Evolutionary conservation across 768 basidiomycete species (phyloP), one percentile per base, ranked within the genome.

Genomic region (Nidularia pulvinata): DNA sequence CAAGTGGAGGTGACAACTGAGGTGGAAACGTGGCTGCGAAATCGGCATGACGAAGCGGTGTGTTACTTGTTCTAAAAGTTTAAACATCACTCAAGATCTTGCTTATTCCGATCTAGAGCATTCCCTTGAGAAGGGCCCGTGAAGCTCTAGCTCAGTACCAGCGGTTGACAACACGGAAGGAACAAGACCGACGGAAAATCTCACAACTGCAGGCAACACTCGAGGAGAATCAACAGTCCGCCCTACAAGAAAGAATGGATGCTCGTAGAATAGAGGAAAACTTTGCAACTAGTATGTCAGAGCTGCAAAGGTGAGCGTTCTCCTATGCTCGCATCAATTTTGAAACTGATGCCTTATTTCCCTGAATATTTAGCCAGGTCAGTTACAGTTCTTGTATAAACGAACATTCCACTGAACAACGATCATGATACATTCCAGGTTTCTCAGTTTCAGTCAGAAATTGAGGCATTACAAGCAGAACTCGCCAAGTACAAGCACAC

Each of bases 1-100:
- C 50, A 71, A 46, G 46, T 65, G 45, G 71, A 69, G 6, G 62
- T 84, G 19, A 65, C 79, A 25, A 61, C 61, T 19, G 81, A 84
- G 59, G 79, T 82, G 37, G 76, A 80, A 49, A 58, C 62, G 33
- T 89, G 83, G 82, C 70, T 88, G 49, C 61, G 61, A 19, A 55
- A 57, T n/a, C 76, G 71, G 43, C 55, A 71, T 32, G 66, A 71
- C 0, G 78, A 78, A 49, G 58, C 70, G 54, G 76, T 77, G 46
- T 60, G 71, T 60, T 55, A 58, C 44, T 63, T 69, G 37, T 39
- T 39, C 37, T n/a, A 39, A 9, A 39, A 39, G 37, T 39, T n/a
- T 39, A 9, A 7, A 39, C n/a, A 39, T 39, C 37, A 7, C 9
- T 39, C 7, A 35, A 58, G 35, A 56, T n/a, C n/a, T n/a, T n/a